These are phyloP conservation scores for Rosa persica DNA, from an alignment of 306 rosid species.

Conservation along the genomic window DNA sequence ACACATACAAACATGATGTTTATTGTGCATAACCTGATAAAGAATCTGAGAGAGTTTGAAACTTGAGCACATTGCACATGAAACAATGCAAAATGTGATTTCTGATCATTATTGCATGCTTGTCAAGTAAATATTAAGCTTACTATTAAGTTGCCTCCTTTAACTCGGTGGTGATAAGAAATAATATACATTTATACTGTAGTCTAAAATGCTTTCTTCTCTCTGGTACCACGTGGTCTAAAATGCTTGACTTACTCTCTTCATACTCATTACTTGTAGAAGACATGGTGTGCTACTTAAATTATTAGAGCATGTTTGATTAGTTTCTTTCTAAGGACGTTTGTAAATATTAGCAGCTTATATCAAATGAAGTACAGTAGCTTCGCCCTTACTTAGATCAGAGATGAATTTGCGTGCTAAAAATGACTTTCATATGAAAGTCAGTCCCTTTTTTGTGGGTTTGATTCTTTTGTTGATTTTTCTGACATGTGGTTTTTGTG, in stretches of 20 bases:
- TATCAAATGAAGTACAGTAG: not conserved
- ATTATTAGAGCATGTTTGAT: not conserved
- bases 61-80: not conserved
- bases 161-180: not conserved
- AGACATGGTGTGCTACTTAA: not conserved
- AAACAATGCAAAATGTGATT: not conserved
- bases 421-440: not conserved
- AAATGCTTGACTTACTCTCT: not conserved
- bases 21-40: not conserved
- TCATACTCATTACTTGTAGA: not conserved
- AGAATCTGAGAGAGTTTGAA: not conserved
- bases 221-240: slow-evolving; percentile 10
- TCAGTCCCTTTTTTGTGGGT: not conserved
- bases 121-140: not conserved
- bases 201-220: not conserved
- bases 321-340: not conserved
- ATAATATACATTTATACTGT: not conserved
- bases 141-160: not conserved
- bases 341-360: not conserved
- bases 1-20: not conserved
- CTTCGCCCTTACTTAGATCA: not conserved
- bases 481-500: slow-evolving; percentile 9
- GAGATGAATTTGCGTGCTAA: not conserved
- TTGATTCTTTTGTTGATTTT: not conserved
- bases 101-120: not conserved